Conservation (phyloP, 306 rosid genomes). For the Dicorynia guianensis region DNA sequence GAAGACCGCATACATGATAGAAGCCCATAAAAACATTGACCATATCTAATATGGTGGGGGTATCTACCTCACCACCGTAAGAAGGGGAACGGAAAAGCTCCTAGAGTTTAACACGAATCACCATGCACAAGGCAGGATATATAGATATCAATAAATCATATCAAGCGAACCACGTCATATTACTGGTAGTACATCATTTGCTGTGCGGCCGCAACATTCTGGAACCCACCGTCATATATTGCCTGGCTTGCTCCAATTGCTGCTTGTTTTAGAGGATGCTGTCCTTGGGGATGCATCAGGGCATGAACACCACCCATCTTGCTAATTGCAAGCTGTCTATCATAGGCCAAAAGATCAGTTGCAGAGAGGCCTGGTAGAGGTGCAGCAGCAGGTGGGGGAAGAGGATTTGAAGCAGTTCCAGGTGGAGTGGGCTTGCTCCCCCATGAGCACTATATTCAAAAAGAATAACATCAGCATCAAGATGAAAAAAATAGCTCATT, state of each 20-base stretch:
- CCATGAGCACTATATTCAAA: conserved; percentile 70
- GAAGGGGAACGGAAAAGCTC: conserved; percentile 3
- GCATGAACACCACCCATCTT: conserved; percentile 92
- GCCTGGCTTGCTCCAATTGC: conserved; percentile 96
- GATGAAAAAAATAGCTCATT: not conserved
- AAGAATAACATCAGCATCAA: conserved; percentile 10
- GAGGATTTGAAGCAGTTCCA: conserved; percentile 77
- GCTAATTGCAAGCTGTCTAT: conserved; percentile 89
- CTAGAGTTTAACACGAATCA: conserved; percentile 48
- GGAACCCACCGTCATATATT: conserved; percentile 93
- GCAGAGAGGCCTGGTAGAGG: conserved; percentile 62
- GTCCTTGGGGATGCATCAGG: conserved; percentile 86
- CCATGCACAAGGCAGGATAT: conserved; percentile 43
- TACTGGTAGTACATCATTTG: conserved; percentile 98
- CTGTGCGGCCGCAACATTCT: conserved; percentile 92
- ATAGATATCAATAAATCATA: conserved; percentile 42
- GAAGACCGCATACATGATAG: conserved; percentile 60
- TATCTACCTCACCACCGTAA: conserved; percentile 34
- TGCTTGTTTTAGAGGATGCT: conserved; percentile 86
- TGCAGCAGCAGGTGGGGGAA: conserved; percentile 69
- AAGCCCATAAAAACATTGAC: conserved; percentile 49
- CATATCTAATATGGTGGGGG: conserved; percentile 34
- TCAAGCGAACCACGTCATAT: conserved; percentile 37
- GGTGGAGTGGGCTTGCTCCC: conserved; percentile 97
- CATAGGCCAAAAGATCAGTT: conserved; percentile 63